Conservation (phyloP, 495 filamentous ascomycete species). For the Lasiosphaeria miniovina region DNA sequence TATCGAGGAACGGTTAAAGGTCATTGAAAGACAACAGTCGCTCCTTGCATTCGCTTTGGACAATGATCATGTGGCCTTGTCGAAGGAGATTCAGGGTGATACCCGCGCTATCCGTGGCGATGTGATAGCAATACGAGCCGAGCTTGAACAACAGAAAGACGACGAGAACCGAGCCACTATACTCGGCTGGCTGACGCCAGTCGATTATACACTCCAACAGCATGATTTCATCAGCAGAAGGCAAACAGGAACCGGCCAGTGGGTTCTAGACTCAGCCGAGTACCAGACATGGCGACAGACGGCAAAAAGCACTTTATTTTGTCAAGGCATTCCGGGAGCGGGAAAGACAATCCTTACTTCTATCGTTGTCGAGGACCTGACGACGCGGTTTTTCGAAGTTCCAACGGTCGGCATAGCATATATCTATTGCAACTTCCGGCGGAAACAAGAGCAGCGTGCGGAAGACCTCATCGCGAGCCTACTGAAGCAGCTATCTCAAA, state of each 20-base stretch:
- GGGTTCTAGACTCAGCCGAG: slow-evolving; percentile 37
- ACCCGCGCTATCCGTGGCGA: no score
- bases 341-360: slow-evolving; percentile 39
- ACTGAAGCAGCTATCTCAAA: background rate
- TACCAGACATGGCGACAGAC: slow-evolving; percentile 33
- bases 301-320: slow-evolving; percentile 28
- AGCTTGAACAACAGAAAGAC: no score
- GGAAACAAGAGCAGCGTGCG: no score
- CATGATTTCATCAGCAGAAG: slow-evolving; percentile 29
- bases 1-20: no score
- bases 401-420: slow-evolving; percentile 37
- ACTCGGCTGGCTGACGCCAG: slow-evolving; percentile 13
- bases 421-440: slow-evolving; percentile 25
- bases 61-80: no score
- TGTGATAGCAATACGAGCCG: no score
- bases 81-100: no score
- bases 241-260: slow-evolving; percentile 39
- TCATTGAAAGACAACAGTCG: no score
- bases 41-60: no score
- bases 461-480: no score
- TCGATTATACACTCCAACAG: slow-evolving; percentile 23
- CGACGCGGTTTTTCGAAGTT: slow-evolving; percentile 18
- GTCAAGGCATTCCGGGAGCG: slow-evolving; percentile 38
- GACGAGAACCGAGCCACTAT: no score
- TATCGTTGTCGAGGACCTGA: slow-evolving; percentile 37